These are phyloP conservation scores for Combretum micranthum DNA, from an alignment of 345 rosid genomes.

Conservation along the genomic window DNA sequence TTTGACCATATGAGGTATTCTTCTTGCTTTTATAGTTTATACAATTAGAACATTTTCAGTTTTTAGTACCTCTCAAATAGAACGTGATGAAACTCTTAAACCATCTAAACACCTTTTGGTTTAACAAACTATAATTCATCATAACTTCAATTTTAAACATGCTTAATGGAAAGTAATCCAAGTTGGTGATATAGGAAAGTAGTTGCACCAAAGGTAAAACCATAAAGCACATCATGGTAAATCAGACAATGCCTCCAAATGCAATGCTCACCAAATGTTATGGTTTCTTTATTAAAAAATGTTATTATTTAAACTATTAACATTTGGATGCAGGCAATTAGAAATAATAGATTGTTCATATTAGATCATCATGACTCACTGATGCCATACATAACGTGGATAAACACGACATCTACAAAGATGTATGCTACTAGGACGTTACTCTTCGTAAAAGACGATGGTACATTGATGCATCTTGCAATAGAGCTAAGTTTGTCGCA, in stretches of 20 bases:
- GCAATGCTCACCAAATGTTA: too few species aligned
- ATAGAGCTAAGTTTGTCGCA: conserved; percentile 73
- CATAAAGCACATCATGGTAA: too few species aligned
- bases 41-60: too few species aligned
- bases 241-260: too few species aligned
- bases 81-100: too few species aligned
- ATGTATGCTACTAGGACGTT: conserved; percentile 61
- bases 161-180: too few species aligned
- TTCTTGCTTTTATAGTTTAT: not conserved
- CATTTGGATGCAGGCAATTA: conserved; percentile 36
- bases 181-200: too few species aligned
- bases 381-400: conserved; percentile 56
- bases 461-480: conserved; percentile 61
- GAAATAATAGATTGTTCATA: conserved; percentile 52
- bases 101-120: too few species aligned
- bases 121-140: not conserved
- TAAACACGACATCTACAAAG: conserved; percentile 54
- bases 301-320: too few species aligned
- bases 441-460: conserved; percentile 61
- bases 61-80: too few species aligned
- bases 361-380: conserved; percentile 69
- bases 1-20: conserved; percentile 38
- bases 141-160: not conserved
- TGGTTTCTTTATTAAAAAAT: too few species aligned
- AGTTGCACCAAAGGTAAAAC: too few species aligned